These are phyloP conservation scores for Didymella lethalis DNA, from an alignment of 2,329 filamentous ascomycete genomes.

Conservation along the genomic window DNA sequence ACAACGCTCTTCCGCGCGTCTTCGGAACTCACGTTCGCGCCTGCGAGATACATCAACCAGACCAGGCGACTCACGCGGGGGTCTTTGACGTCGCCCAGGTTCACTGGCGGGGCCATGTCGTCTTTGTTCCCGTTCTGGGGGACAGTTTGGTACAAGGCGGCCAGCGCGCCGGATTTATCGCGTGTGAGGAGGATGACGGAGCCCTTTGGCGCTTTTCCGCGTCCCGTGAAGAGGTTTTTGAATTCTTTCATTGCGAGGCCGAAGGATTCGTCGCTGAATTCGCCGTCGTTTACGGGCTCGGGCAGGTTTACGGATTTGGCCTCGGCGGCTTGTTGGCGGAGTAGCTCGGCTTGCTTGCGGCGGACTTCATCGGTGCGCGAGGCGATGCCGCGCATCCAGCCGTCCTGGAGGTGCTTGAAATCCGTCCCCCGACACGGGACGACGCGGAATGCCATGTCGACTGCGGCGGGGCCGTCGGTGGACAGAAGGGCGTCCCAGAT, in stretches of 20 bases:
- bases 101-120: slow-evolving; percentile 57
- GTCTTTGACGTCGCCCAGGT: slow-evolving; percentile 76
- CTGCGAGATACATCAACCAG: slow-evolving; percentile 90
- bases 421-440: slow-evolving; percentile 93
- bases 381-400: slow-evolving; percentile 85
- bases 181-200: slow-evolving; percentile 78
- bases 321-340: slow-evolving; percentile 54
- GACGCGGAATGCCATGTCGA: slow-evolving; percentile 82
- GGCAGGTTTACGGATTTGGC: slow-evolving; percentile 14
- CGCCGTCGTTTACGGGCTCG: slow-evolving; percentile 42
- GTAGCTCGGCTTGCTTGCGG: slow-evolving; percentile 42
- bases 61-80: slow-evolving; percentile 81
- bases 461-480: slow-evolving; percentile 58
- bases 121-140: slow-evolving; percentile 46
- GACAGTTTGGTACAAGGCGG: slow-evolving; percentile 47
- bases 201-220: slow-evolving; percentile 78
- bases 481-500: slow-evolving; percentile 76
- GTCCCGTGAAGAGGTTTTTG: slow-evolving; percentile 80
- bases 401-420: slow-evolving; percentile 90
- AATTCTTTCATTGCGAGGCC: slow-evolving; percentile 78
- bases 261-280: slow-evolving; percentile 77
- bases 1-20: slow-evolving; percentile 81
- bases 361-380: slow-evolving; percentile 68
- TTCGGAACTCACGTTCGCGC: slow-evolving; percentile 86
- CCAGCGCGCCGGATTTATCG: slow-evolving; percentile 67